These are phyloP conservation scores for Coemansia sp. DNA, from an alignment of 192 early-diverging fungal genomes.

Conservation along the genomic window DNA sequence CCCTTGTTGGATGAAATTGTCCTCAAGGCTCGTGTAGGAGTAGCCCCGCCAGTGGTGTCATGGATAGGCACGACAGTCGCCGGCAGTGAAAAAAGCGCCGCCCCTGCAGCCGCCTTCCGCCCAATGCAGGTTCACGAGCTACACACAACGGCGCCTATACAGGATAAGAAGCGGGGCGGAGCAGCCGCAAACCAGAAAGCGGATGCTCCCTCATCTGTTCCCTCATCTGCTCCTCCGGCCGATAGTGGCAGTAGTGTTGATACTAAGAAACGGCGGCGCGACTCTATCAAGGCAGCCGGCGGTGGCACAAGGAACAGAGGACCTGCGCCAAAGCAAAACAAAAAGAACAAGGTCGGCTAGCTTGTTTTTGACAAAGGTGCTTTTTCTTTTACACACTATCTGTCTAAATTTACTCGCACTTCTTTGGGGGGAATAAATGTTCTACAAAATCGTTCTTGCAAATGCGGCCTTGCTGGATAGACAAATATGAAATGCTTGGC, in stretches of 20 bases:
- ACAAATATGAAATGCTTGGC: background rate
- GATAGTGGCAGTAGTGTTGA: background rate
- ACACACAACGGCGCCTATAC: conserved; percentile 38
- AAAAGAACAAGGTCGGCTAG: background rate
- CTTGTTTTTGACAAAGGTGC: background rate
- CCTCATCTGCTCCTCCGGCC: background rate
- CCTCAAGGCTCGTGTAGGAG: conserved; percentile 11
- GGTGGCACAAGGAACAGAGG: background rate
- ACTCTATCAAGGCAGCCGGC: background rate
- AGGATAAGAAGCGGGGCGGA: conserved; percentile 1
- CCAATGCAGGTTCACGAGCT: conserved; percentile 39
- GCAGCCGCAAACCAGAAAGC: conserved; percentile 1
- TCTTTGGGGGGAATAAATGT: background rate
- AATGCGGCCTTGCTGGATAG: background rate
- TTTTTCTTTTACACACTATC: background rate
- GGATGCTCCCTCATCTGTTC: background rate
- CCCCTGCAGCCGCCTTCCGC: background rate
- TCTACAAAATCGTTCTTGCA: background rate
- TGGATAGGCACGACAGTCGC: conserved; percentile 28
- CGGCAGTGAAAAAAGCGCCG: background rate
- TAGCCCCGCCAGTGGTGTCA: conserved; percentile 23
- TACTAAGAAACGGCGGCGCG: background rate
- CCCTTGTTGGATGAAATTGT: conserved; percentile 30
- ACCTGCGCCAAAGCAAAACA: background rate
- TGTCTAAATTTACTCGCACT: background rate